Base-by-base conservation (phyloP, 2,329 filamentous ascomycete species). In the Fusarium drepaniforme region DNA sequence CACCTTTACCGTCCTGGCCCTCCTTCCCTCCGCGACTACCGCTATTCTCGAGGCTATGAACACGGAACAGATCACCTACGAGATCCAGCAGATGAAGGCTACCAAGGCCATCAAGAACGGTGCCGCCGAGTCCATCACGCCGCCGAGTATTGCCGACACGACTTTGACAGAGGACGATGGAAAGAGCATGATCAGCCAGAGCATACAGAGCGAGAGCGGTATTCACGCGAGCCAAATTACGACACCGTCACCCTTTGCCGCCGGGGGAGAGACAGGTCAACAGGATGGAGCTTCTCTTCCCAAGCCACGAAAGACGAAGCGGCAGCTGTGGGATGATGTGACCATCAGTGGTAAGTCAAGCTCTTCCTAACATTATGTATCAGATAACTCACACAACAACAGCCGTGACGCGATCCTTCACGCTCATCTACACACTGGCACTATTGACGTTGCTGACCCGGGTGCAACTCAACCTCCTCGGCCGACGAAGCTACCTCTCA, bases 391-490 rank as follows among this genome's bases (percentile, higher is more conserved):
- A 78, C 65, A 60, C 8, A 57, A 23, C 66, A 40, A 64, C 77
- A 97, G 96, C 97, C 11, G 93, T 98, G 79, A 97, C 97, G 12
- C 90, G 97, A 81, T 91, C 96, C 1, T 96, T 98, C 80, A 98
- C 96, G 9, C 88, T 99, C 65, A 89, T 98, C 73, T 99, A 99
- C 83, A 97, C 95, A 1, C 89, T 98, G 56, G 93, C 93, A 33
- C 90, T 99, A 57, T 91, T 99, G 68, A 96, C 94, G 8, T 91
- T 99, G 84, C 91, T 99, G 77, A 99, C 97, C 1, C 91, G 96
- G 71, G 94, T 99, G 79, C 97, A 99, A 85, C 91, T 99, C 70
- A 99, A 99, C 85, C 94, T 99, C 33, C 93, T 99, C 42, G 97
- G 97, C 64, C 93, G 97, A 72, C 91, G 96, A 72, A 98, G 95